phyloP scores from a whole-genome alignment of 257 asterid genomes.

The Solanum appendiculatum region DNA sequence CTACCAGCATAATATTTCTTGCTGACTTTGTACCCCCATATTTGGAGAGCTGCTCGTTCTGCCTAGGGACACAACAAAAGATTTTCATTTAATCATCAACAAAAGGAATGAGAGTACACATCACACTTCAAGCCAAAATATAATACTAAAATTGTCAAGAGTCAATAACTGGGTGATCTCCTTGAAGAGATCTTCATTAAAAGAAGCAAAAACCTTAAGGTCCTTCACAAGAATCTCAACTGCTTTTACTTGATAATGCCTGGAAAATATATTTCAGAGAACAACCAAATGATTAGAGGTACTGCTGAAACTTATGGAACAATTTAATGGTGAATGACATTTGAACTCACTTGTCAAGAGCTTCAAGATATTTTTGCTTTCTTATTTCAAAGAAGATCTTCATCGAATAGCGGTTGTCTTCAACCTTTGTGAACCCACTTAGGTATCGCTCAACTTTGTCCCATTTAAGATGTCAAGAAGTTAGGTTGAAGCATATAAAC shows the following conservation, averaged over 20 bases:
- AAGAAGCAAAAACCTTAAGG: slow-evolving; percentile 87
- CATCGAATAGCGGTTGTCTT: slow-evolving; percentile 93
- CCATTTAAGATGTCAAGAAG: slow-evolving; percentile 33
- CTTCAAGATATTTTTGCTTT: slow-evolving; percentile 95
- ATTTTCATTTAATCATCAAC: slow-evolving; percentile 1
- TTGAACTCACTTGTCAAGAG: slow-evolving; percentile 66
- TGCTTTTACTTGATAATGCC: slow-evolving; percentile 83
- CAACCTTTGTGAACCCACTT: slow-evolving; percentile 89
- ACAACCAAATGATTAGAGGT: background rate
- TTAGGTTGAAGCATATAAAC: background rate
- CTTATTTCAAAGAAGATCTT: slow-evolving; percentile 93
- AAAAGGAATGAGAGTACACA: background rate
- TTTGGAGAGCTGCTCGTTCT: slow-evolving; percentile 94
- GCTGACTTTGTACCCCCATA: slow-evolving; percentile 95
- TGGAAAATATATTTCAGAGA: slow-evolving; percentile 20
- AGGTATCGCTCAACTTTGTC: slow-evolving; percentile 86
- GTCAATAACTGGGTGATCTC: slow-evolving; percentile 86
- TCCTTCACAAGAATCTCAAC: slow-evolving; percentile 92
- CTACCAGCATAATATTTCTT: slow-evolving; percentile 78
- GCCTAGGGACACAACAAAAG: slow-evolving; percentile 38
- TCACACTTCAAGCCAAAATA: background rate
- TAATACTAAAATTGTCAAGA: slow-evolving; percentile 68
- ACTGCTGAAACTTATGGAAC: background rate
- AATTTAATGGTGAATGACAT: background rate
- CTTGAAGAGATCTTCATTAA: slow-evolving; percentile 89